Evolutionary conservation across 2,329 filamentous ascomycete species (phyloP).

Genomic region (Neofusicoccum laricinum): DNA sequence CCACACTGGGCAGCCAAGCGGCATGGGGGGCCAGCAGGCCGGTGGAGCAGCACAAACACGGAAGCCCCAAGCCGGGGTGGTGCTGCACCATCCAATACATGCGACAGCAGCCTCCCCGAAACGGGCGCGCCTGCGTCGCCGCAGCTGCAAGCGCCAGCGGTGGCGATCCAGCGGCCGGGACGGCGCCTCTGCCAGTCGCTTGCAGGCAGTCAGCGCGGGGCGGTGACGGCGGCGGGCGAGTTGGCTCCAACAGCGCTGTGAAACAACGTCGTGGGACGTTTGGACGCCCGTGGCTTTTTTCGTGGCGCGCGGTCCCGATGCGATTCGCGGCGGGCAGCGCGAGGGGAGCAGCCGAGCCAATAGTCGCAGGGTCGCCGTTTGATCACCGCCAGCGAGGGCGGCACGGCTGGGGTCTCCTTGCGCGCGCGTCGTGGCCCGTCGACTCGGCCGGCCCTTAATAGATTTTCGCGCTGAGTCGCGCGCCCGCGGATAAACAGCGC

Average conservation of each 20-base stretch:
- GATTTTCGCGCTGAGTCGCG: neutral
- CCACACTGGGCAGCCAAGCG: neutral
- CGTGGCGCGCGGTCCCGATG: conserved; percentile 8
- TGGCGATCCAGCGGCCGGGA: neutral
- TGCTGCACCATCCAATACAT: conserved; percentile 17
- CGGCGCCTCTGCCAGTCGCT: neutral
- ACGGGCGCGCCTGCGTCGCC: neutral
- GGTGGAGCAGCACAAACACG: conserved; percentile 11
- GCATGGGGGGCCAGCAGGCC: neutral
- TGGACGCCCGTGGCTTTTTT: neutral
- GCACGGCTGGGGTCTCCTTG: conserved; percentile 2
- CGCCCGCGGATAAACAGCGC: conserved; percentile 7
- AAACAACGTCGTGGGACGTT: conserved; percentile 10
- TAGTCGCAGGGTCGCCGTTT: neutral
- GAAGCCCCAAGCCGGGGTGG: conserved; percentile 8
- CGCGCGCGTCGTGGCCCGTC: neutral
- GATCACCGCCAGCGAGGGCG: neutral
- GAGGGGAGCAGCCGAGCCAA: neutral
- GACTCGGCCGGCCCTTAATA: neutral
- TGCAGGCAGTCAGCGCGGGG: neutral
- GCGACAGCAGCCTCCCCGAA: conserved; percentile 8
- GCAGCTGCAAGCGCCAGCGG: neutral
- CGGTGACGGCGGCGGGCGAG: conserved; percentile 1
- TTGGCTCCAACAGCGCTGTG: neutral
- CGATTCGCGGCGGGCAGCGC: neutral